Evolutionary conservation across 2,329 filamentous ascomycete species (phyloP).

Genomic region (Alternaria longipes): DNA sequence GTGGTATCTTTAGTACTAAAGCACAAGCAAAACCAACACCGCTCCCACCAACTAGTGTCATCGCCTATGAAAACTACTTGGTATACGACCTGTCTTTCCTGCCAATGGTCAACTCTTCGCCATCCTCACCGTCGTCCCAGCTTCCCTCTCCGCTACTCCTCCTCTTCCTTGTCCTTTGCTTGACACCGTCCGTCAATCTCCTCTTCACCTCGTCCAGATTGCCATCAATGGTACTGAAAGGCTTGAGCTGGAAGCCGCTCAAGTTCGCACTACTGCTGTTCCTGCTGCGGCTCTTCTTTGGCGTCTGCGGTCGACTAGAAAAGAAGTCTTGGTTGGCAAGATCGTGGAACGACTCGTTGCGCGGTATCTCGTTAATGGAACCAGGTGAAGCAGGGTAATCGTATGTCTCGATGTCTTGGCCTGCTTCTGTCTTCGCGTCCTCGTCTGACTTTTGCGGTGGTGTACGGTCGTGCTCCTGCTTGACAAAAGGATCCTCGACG

Average conservation of each 20-base stretch:
- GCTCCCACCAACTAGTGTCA: not conserved
- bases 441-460: slow-evolving; percentile 33
- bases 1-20: slow-evolving; percentile 28
- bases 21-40: slow-evolving; percentile 6
- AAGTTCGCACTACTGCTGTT: slow-evolving; percentile 65
- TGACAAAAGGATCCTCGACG: slow-evolving; percentile 48
- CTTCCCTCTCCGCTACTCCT: slow-evolving; percentile 49
- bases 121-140: slow-evolving; percentile 34
- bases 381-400: slow-evolving; percentile 39
- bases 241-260: slow-evolving; percentile 71
- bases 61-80: slow-evolving; percentile 8
- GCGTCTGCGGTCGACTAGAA: slow-evolving; percentile 84
- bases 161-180: slow-evolving; percentile 72
- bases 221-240: slow-evolving; percentile 72
- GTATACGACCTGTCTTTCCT: slow-evolving; percentile 23
- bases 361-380: slow-evolving; percentile 60
- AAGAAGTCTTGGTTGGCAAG: slow-evolving; percentile 89
- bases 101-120: slow-evolving; percentile 35
- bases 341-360: slow-evolving; percentile 94
- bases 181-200: slow-evolving; percentile 87
- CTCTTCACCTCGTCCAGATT: slow-evolving; percentile 83
- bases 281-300: slow-evolving; percentile 75
- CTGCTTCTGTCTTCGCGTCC: slow-evolving; percentile 26
- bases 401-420: slow-evolving; percentile 35
- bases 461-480: slow-evolving; percentile 29